Evolutionary conservation across 805 yeast species (phyloP).

Genomic region (Blastobotrys chiropterorum): DNA sequence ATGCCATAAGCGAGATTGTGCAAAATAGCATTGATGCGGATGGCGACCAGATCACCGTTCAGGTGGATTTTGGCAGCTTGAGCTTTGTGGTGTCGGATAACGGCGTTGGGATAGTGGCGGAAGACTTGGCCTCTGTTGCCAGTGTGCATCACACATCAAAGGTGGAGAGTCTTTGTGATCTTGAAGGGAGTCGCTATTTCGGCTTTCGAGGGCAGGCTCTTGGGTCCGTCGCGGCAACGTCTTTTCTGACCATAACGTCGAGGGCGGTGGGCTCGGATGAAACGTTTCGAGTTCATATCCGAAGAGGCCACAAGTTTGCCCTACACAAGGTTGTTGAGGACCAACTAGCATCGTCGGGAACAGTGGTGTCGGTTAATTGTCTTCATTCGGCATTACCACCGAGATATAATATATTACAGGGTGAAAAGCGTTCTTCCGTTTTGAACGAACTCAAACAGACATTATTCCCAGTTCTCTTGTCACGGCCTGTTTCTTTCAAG

Average conservation of each 20-base stretch:
- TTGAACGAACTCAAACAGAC: not conserved
- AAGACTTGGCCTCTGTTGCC: conserved; percentile 40
- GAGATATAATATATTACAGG: not conserved
- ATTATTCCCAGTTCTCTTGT: not conserved
- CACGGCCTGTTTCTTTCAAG: not conserved
- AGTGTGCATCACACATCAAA: conserved; percentile 44
- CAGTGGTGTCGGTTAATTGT: not conserved
- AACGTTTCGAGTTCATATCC: not conserved
- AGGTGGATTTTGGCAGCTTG: conserved; percentile 8
- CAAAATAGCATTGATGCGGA: conserved; percentile 19
- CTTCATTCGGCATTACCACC: conserved; percentile 1
- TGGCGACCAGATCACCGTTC: conserved; percentile 11
- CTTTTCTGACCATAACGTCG: conserved; percentile 40
- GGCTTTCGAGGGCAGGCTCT: conserved; percentile 49
- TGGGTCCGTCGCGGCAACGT: conserved; percentile 36
- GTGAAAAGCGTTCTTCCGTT: not conserved
- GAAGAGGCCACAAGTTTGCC: not conserved
- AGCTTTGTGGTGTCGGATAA: conserved; percentile 43
- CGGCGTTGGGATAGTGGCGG: conserved; percentile 53
- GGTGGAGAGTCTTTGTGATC: not conserved
- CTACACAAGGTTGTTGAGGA: not conserved
- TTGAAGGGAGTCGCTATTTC: conserved; percentile 2
- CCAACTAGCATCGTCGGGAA: not conserved
- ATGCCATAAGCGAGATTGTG: conserved; percentile 24
- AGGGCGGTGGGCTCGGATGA: conserved; percentile 24